Evolutionary conservation across 2,329 filamentous ascomycete species (phyloP).

Genomic region (Stagonosporopsis tanaceti): DNA sequence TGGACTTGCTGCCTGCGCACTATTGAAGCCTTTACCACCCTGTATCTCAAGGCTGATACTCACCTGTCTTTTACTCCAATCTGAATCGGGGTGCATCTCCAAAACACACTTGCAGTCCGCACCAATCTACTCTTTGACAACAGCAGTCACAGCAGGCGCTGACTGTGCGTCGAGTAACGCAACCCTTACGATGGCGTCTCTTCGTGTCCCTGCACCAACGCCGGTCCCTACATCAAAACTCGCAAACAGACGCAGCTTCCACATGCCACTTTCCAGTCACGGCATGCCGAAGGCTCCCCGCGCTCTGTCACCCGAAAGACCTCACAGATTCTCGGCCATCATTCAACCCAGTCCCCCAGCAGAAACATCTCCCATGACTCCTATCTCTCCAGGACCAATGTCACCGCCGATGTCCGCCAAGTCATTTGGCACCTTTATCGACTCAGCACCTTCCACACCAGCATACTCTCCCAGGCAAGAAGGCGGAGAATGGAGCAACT

Average conservation of each 20-base stretch:
- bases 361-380: constrained; percentile 29
- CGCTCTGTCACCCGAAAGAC: constrained; percentile 36
- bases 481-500: constrained; percentile 38
- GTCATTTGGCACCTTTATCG: constrained; percentile 48
- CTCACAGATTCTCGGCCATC: constrained; percentile 42
- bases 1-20: constrained; percentile 28
- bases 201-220: constrained; percentile 35
- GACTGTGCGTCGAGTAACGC: constrained; percentile 17
- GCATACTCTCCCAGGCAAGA: constrained; percentile 42
- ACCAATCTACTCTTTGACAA: constrained; percentile 9
- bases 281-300: constrained; percentile 45
- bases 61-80: constrained; percentile 5
- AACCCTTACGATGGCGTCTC: constrained; percentile 28
- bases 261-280: constrained; percentile 42
- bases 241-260: constrained; percentile 29
- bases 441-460: constrained; percentile 49
- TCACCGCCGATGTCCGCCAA: constrained; percentile 48
- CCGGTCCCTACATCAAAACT: constrained; percentile 31
- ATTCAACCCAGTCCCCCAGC: constrained; percentile 26
- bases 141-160: constrained; percentile 18
- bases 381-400: constrained; percentile 35
- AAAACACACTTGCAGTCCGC: constrained; percentile 6
- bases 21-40: constrained; percentile 13
- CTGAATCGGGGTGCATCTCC: neutral
- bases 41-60: constrained; percentile 14